Evolutionary conservation across 805 yeast species (phyloP).

Genomic region (Kazachstania viticola): DNA sequence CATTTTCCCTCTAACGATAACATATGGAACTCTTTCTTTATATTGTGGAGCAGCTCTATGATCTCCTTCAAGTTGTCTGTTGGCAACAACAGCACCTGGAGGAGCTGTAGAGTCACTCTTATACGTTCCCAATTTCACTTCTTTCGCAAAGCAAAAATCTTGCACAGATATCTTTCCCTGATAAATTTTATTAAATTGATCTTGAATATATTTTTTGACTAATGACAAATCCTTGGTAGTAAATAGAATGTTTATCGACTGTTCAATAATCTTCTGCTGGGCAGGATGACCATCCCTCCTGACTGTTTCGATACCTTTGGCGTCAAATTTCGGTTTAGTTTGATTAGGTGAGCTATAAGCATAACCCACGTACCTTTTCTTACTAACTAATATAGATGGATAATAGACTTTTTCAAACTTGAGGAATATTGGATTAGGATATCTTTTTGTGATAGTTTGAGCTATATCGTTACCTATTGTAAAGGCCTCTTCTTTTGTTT

Average conservation of each 20-base stretch:
- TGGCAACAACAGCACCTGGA: constrained; percentile 84
- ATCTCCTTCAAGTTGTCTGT: constrained; percentile 49
- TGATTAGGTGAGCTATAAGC: constrained; percentile 53
- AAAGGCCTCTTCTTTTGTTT: constrained; percentile 67
- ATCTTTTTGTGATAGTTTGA: constrained; percentile 41
- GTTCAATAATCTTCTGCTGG: constrained; percentile 71
- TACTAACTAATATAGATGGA: constrained; percentile 72
- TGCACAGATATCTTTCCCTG: constrained; percentile 53
- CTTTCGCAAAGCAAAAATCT: constrained; percentile 88
- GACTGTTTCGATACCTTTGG: constrained; percentile 93
- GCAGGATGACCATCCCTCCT: constrained; percentile 93
- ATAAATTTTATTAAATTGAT: constrained; percentile 57
- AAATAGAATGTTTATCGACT: constrained; percentile 55
- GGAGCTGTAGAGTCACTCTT: constrained; percentile 65
- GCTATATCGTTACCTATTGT: constrained; percentile 64
- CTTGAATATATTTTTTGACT: constrained; percentile 53
- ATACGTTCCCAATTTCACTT: constrained; percentile 75
- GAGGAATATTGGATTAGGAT: constrained; percentile 72
- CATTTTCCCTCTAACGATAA: constrained; percentile 52
- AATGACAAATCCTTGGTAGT: constrained; percentile 58
- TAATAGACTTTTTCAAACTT: constrained; percentile 90
- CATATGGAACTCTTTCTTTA: constrained; percentile 76
- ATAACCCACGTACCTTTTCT: constrained; percentile 87
- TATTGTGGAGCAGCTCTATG: constrained; percentile 75
- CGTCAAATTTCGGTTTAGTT: constrained; percentile 62